These are phyloP conservation scores for Prorocentrum cordatum DNA, from an alignment of 169 alveolate genomes.

Conservation along the genomic window DNA sequence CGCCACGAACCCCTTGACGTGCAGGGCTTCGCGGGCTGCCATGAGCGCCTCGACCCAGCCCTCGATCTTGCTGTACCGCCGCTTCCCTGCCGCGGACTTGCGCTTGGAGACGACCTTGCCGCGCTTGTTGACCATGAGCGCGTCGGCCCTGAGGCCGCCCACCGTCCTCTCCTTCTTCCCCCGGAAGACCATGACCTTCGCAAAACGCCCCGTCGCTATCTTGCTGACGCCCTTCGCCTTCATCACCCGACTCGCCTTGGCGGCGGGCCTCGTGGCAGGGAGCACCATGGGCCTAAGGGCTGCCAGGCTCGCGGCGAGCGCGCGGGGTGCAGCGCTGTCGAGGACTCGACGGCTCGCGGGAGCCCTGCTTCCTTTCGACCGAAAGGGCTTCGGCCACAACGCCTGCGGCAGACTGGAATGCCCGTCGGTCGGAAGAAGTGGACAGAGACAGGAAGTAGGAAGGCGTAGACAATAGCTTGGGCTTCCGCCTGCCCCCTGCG, in stretches of 20 bases:
- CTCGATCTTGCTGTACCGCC: not conserved
- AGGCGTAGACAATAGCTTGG: too few species aligned
- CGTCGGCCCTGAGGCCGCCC: not conserved
- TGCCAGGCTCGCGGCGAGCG: too few species aligned
- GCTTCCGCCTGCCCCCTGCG: too few species aligned
- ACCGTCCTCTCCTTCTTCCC: conserved; percentile 20
- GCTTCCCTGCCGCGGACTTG: not conserved
- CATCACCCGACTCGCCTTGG: not conserved
- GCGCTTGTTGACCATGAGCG: not conserved
- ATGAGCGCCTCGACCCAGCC: not conserved
- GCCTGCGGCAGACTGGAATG: too few species aligned
- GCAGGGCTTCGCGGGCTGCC: conserved; percentile 17
- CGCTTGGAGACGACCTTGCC: not conserved
- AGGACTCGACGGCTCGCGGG: too few species aligned
- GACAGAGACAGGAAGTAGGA: too few species aligned
- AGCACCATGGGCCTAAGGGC: too few species aligned
- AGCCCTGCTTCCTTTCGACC: too few species aligned
- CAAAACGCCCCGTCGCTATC: conserved; percentile 22
- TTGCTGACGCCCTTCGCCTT: conserved; percentile 31
- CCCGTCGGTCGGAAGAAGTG: too few species aligned
- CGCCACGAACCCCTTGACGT: conserved; percentile 11
- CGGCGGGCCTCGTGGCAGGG: not conserved
- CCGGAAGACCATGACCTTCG: not conserved
- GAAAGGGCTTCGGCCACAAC: too few species aligned
- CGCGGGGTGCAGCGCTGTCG: too few species aligned